phyloP scores from a whole-genome alignment of 129 eudicot genomes.

The Scalesia atractyloides region DNA sequence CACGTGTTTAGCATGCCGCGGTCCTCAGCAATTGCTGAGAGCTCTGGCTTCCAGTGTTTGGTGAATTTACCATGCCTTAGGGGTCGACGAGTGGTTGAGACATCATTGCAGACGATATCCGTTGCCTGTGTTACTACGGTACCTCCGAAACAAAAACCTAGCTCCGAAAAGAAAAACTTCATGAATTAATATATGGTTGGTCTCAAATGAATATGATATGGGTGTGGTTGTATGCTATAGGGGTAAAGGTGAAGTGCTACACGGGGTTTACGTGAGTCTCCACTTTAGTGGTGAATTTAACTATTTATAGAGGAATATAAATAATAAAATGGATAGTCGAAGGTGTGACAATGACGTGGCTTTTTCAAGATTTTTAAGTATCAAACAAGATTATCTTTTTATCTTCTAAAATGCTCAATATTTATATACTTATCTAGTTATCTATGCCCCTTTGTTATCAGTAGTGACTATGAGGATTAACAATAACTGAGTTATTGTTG shows the following conservation, averaged over 20 bases:
- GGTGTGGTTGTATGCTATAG: background rate
- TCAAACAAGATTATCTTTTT: background rate
- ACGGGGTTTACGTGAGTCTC: constrained; percentile 28
- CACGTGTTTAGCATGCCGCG: constrained; percentile 32
- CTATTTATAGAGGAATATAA: constrained; percentile 20
- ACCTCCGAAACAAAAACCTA: constrained; percentile 49
- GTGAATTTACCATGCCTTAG: constrained; percentile 13
- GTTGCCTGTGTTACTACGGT: constrained; percentile 31
- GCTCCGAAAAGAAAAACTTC: constrained; percentile 55
- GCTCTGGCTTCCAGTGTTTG: constrained; percentile 57
- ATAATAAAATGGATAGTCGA: background rate
- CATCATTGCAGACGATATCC: constrained; percentile 28
- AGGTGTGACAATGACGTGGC: constrained; percentile 28
- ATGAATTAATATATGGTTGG: constrained; percentile 19
- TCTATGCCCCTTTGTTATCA: too few species aligned
- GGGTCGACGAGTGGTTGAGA: constrained; percentile 33
- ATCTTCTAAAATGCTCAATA: too few species aligned
- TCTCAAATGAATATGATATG: background rate
- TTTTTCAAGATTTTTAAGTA: background rate
- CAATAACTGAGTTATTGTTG: too few species aligned
- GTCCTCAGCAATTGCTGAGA: constrained; percentile 52
- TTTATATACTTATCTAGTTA: too few species aligned
- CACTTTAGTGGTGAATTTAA: constrained; percentile 25
- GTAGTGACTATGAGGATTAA: too few species aligned
- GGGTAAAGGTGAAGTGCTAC: background rate